Base-by-base conservation (phyloP, 2,329 filamentous ascomycete species). In the Penicillium sp. region DNA sequence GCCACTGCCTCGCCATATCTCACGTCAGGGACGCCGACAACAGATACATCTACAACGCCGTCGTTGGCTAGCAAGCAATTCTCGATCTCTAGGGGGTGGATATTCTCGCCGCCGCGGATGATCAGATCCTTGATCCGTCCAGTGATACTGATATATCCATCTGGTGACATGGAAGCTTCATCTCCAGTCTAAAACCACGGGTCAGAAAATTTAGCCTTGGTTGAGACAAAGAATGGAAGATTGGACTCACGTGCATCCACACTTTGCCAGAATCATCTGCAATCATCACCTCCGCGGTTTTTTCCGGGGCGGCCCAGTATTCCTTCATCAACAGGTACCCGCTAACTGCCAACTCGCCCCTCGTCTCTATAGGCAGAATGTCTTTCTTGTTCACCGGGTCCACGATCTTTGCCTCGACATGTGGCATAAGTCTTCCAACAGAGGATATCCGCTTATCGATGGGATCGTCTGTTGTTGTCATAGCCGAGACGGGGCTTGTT, bases 61-160 rank as follows among this genome's bases (percentile, higher is more conserved):
- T 84, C 80, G 68, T 93, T 87, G 38, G 84, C 83, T 58, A 96
- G 85, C 6, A 97, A 80, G 62, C 86, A 93, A 69, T 95, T 92
- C 73, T 99, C 94, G 3, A 97, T 82, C 73, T 97, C 94, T 6
- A 96, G 80, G 0, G 94, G 94, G 71, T 96, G 90, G 53, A 97
- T 96, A 71, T 99, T 99, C 72, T 97, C 94, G 25, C 94, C 94
- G 28, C 90, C 93, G 26, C 91, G 84, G 69, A 97, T 97, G 65
- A 99, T 97, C 52, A 97, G 75, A 70, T 99, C 94, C 75, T 97
- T 97, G 69, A 96, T 93, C 16, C 92, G 82, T 3, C 92, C 91
- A 0, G 91, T 97, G 68, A 97, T 96, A 63, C 84, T 83, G 2
- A 97, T 84, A 69, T 91, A 97, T 2, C 93, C 94, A 28, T 91